Evolutionary conservation across 306 rosid genomes (phyloP).

Genomic region (Mucuna pruriens): DNA sequence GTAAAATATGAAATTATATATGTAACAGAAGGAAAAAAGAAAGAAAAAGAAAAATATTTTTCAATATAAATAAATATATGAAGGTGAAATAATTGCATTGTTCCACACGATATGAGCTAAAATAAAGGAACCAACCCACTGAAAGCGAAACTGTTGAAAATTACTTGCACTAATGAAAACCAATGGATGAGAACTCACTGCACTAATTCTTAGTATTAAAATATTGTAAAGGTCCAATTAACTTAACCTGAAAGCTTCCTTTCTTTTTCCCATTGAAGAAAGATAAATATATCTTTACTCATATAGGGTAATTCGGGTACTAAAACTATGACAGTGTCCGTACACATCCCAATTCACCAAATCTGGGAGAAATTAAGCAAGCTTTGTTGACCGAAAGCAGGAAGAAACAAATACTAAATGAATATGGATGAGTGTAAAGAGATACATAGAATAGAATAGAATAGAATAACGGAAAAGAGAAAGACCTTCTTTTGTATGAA

Average conservation of each 20-base stretch:
- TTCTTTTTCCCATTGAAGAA: not conserved
- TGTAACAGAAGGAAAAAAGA: not conserved
- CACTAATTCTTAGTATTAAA: not conserved
- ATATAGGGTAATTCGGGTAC: no score
- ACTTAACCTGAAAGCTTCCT: not conserved
- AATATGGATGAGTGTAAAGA: no score
- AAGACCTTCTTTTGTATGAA: constrained; percentile 78
- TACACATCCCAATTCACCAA: constrained; percentile 35
- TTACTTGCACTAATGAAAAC: not conserved
- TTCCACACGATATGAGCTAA: not conserved
- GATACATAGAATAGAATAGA: not conserved
- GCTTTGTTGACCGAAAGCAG: not conserved
- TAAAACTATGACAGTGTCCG: constrained; percentile 30
- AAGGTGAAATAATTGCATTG: constrained; percentile 1
- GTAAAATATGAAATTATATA: not conserved
- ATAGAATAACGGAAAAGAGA: constrained; percentile 14
- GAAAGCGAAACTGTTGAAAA: not conserved
- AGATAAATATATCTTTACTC: not conserved
- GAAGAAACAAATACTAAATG: no score
- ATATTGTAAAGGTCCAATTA: not conserved
- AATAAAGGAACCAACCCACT: not conserved
- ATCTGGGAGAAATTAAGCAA: no score
- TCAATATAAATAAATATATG: not conserved
- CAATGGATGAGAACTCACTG: not conserved
- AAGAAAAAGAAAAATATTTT: not conserved